phyloP scores from a whole-genome alignment of 352 stramenopile genomes.

The Phytophthora idaei region DNA sequence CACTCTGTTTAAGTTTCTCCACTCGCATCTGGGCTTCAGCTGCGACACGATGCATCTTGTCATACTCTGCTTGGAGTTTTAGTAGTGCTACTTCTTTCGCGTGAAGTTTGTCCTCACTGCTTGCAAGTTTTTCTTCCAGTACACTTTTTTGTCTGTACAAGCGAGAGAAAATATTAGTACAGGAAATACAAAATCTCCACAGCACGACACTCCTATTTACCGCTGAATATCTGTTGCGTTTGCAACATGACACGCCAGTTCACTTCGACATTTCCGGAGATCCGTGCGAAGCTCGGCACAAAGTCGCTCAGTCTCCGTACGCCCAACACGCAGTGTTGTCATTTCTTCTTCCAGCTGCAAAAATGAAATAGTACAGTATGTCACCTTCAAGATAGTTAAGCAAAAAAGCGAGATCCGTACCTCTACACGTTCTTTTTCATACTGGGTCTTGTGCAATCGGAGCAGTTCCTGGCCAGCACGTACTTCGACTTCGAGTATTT shows the following conservation, averaged over 20 bases:
- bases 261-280: constrained; percentile 52
- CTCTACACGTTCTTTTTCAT: constrained; percentile 52
- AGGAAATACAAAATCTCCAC: background rate
- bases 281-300: constrained; percentile 51
- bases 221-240: constrained; percentile 50
- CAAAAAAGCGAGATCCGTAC: constrained; percentile 16
- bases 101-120: constrained; percentile 42
- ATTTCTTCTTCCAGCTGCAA: constrained; percentile 59
- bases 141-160: constrained; percentile 53
- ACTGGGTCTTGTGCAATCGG: constrained; percentile 57
- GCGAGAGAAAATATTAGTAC: background rate
- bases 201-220: constrained; percentile 21
- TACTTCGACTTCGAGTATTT: constrained; percentile 67
- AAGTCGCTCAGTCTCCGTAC: constrained; percentile 51
- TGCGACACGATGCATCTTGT: constrained; percentile 49
- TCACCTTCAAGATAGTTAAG: too few species aligned
- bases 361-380: background rate
- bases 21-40: constrained; percentile 47
- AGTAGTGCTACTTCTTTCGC: constrained; percentile 43
- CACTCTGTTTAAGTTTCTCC: constrained; percentile 30
- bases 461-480: constrained; percentile 64
- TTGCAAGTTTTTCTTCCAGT: constrained; percentile 50
- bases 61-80: constrained; percentile 38
- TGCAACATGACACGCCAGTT: constrained; percentile 60
- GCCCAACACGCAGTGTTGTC: constrained; percentile 41